Percentiles rank a stretch among this genome's conserved stretches.
These are phyloP conservation scores for Colletotrichum destructivum DNA, from an alignment of 2,329 filamentous ascomycete genomes.

Conservation along the genomic window DNA sequence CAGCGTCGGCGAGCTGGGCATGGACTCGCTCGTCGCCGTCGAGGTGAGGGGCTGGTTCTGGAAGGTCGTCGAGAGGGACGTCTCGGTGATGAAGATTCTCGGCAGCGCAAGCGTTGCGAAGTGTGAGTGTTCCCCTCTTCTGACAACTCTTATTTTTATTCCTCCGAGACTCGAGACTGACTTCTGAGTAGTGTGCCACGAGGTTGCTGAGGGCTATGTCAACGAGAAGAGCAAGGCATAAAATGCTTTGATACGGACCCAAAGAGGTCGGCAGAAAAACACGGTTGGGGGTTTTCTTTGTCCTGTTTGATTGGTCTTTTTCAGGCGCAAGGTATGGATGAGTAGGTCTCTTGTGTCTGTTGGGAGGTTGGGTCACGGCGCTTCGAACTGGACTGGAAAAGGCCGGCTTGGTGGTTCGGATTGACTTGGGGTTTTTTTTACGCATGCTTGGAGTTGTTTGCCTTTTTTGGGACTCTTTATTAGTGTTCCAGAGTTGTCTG, in stretches of 20 bases:
- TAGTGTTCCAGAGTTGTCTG: not conserved
- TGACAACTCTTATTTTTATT: no score
- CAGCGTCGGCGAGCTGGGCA: conserved; percentile 52
- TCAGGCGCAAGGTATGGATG: no score
- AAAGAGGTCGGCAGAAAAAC: not conserved
- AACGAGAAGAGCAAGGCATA: conserved; percentile 27
- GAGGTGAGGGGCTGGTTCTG: conserved; percentile 64
- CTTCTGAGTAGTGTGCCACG: conserved; percentile 27
- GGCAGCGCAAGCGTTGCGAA: conserved; percentile 49
- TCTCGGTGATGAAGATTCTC: conserved; percentile 63
- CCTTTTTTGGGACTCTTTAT: no score
- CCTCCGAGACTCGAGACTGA: not conserved
- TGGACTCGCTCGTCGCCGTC: conserved; percentile 50
- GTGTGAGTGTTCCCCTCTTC: conserved; percentile 28
- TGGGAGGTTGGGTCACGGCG: no score
- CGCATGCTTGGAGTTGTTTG: not conserved
- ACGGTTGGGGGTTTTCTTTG: no score
- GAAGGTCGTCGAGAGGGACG: conserved; percentile 59
- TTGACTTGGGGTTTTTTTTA: not conserved
- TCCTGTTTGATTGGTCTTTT: no score
- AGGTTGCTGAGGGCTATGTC: conserved; percentile 29
- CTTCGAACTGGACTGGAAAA: no score
- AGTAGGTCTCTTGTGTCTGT: no score
- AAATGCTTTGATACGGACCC: no score
- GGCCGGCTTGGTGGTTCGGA: no score